Evolutionary conservation across 805 yeast genomes (phyloP).

Genomic region (Metschnikowia orientalis): DNA sequence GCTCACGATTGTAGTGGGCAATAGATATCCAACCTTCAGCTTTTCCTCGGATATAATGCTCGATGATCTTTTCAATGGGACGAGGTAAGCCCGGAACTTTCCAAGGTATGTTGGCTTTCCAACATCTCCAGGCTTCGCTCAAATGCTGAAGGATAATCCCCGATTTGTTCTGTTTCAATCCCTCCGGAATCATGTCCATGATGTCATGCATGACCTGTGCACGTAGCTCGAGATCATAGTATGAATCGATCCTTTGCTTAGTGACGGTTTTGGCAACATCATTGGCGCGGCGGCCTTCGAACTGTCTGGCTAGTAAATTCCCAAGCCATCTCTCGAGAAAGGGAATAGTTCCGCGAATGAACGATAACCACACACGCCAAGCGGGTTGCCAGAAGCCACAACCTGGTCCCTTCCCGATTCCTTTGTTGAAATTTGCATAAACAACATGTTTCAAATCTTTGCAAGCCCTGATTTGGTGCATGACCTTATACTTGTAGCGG

Average conservation of each 20-base stretch:
- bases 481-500: constrained; percentile 92
- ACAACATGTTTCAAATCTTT: constrained; percentile 92
- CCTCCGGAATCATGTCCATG: constrained; percentile 95
- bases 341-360: constrained; percentile 88
- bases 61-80: constrained; percentile 81
- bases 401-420: constrained; percentile 97
- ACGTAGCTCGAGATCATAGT: constrained; percentile 87
- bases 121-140: constrained; percentile 98
- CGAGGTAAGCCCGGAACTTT: constrained; percentile 93
- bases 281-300: constrained; percentile 90
- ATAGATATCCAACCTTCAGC: constrained; percentile 96
- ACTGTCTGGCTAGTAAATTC: constrained; percentile 84
- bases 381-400: constrained; percentile 99
- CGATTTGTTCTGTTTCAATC: constrained; percentile 80
- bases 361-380: constrained; percentile 94
- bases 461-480: constrained; percentile 96
- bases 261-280: constrained; percentile 92
- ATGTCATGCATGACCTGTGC: constrained; percentile 95
- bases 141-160: constrained; percentile 87
- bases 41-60: constrained; percentile 86
- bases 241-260: constrained; percentile 92
- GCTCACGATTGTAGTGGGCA: constrained; percentile 87
- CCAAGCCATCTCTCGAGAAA: constrained; percentile 93
- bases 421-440: constrained; percentile 73
- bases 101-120: constrained; percentile 99